phyloP scores from a whole-genome alignment of 768 basidiomycete genomes.

The Gautieria morchelliformis region DNA sequence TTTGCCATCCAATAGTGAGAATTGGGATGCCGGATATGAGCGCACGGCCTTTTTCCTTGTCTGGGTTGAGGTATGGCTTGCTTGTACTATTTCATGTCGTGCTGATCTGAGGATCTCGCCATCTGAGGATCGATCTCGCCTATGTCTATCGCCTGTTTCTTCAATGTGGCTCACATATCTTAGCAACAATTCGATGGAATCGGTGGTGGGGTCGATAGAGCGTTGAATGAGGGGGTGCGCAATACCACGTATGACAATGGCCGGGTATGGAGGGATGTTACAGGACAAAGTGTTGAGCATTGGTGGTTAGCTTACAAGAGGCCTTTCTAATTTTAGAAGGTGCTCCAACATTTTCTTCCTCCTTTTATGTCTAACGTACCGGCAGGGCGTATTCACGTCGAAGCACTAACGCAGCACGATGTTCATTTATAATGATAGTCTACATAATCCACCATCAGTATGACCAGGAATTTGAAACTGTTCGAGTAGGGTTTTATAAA shows the following conservation, averaged over 20 bases:
- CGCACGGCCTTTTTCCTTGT: conserved; percentile 67
- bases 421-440: too few relatives aligned
- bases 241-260: conserved; percentile 37
- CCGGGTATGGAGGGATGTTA: conserved; percentile 40
- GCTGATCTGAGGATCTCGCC: too few relatives aligned
- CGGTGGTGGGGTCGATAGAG: conserved; percentile 43
- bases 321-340: background rate
- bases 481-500: too few relatives aligned
- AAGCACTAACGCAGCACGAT: too few relatives aligned
- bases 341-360: too few relatives aligned
- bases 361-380: too few relatives aligned
- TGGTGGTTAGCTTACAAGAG: conserved; percentile 47
- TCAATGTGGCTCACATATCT: conserved; percentile 7
- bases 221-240: conserved; percentile 48
- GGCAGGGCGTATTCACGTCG: too few relatives aligned
- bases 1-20: conserved; percentile 24
- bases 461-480: too few relatives aligned
- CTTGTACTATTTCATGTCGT: background rate
- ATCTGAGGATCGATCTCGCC: too few relatives aligned
- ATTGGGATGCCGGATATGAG: conserved; percentile 73
- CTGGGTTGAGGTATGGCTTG: conserved; percentile 31
- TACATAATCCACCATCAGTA: too few relatives aligned
- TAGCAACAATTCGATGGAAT: conserved; percentile 44
- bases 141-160: background rate
- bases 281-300: conserved; percentile 40